Evolutionary conservation across 2,329 filamentous ascomycete genomes (phyloP), one percentile per base, ranked within the genome.

Genomic region (Diaporthe amygdali): DNA sequence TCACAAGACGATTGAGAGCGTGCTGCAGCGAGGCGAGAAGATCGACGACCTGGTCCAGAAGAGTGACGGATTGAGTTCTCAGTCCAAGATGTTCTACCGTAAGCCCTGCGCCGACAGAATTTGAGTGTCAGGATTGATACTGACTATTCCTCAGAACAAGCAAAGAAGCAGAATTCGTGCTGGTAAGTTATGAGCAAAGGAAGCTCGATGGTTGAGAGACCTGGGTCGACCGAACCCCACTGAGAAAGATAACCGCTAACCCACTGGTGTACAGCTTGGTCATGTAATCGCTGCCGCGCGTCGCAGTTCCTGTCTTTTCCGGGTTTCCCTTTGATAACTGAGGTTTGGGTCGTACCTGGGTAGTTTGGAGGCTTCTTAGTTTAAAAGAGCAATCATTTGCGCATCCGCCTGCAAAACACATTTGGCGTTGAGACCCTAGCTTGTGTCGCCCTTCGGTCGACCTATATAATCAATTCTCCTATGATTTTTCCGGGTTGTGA

Each of bases 71-170:
- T 83, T 99, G 78, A 97, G 94, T 83, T 90, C 91, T 63, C 93
- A 96, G 87, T 97, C 94, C 85, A 98, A 97, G 89, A 96, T 97
- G 93, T 99, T 99, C 82, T 98, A 98, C 82, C 94, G 92, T 92
- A 82, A 77, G 87, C 84, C 27, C 8, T 46, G 22, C n/a, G 25
- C 14, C 30, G 27, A 37, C 20, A 32, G 27, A 25, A 4, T 51
- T 32, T 49, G 12, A 10, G 51, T 69, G 59, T 55, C 20, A 22
- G 22, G 22, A 4, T 8, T 37, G 17, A 37, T 39, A 20, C 67
- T 72, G 39, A 72, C 59, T 34, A 2, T 37, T 39, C 39, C 56
- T 22, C 67, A 88, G 86, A 85, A 81, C 84, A 92, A 87, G 92
- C 92, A 79, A 94, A 94, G 87, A 94, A 94, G 84, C 91, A 94